A percentile compares a stretch with the other conserved stretches of the same genome.
Evolutionary conservation across 2,329 filamentous ascomycete genomes (phyloP).

Genomic region (Hypomyces rosellus): DNA sequence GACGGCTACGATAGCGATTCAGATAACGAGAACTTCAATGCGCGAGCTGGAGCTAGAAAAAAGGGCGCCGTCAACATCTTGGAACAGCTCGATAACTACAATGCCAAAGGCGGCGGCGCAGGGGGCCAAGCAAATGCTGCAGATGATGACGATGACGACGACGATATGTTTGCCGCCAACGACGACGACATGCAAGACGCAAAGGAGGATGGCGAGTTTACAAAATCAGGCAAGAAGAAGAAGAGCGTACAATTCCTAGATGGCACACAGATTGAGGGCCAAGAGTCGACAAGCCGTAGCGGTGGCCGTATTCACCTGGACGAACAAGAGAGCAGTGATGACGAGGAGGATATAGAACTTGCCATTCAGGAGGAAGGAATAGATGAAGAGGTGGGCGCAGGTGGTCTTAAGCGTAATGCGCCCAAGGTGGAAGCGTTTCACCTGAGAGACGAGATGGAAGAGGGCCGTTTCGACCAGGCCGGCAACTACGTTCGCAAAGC

Average conservation of each 20-base stretch:
- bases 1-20: slow-evolving; percentile 97
- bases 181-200: slow-evolving; percentile 43
- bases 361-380: slow-evolving; percentile 69
- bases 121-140: slow-evolving; percentile 20
- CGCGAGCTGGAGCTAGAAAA: slow-evolving; percentile 57
- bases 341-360: slow-evolving; percentile 62
- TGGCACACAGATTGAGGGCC: slow-evolving; percentile 65
- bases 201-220: slow-evolving; percentile 20
- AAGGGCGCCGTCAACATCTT: slow-evolving; percentile 44
- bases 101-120: slow-evolving; percentile 37
- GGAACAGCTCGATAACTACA: slow-evolving; percentile 50
- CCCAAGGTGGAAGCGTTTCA: slow-evolving; percentile 97
- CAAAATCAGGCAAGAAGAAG: slow-evolving; percentile 48
- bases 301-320: slow-evolving; percentile 64
- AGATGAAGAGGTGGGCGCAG: slow-evolving; percentile 85
- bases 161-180: slow-evolving; percentile 82
- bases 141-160: slow-evolving; percentile 49
- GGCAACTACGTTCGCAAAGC: slow-evolving; percentile 92
- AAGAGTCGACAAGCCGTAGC: slow-evolving; percentile 66
- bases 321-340: slow-evolving; percentile 50
- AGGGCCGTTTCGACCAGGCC: slow-evolving; percentile 82
- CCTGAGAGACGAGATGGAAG: slow-evolving; percentile 81
- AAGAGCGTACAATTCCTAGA: slow-evolving; percentile 57
- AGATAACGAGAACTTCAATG: slow-evolving; percentile 81
- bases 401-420: slow-evolving; percentile 85